phyloP scores from a whole-genome alignment of 441 rosid genomes.

The Eruca vesicaria region DNA sequence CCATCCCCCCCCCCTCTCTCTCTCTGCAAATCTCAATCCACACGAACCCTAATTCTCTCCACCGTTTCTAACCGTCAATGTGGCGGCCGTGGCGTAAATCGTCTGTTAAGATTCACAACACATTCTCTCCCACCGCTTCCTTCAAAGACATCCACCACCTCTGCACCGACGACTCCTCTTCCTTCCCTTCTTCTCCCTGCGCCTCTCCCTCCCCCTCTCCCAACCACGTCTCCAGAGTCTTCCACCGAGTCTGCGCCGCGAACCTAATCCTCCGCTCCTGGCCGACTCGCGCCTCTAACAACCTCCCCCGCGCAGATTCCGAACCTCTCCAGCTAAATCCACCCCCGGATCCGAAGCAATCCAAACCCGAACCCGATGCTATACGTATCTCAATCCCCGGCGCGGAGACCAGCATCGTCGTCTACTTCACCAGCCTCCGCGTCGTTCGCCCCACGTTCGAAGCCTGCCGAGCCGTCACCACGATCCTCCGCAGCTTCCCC shows the following conservation, averaged over 20 bases:
- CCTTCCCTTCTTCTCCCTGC: constrained; percentile 16
- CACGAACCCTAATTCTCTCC: constrained; percentile 16
- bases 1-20: neutral
- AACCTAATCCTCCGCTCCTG: constrained; percentile 42
- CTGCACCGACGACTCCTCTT: constrained; percentile 38
- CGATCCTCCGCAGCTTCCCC: constrained; percentile 56
- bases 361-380: constrained; percentile 25
- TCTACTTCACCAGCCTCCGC: constrained; percentile 67
- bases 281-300: constrained; percentile 29
- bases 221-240: constrained; percentile 30
- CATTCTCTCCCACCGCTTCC: constrained; percentile 38
- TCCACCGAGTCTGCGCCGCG: constrained; percentile 52
- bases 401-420: constrained; percentile 54
- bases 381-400: constrained; percentile 46
- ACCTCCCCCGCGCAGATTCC: constrained; percentile 35
- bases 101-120: constrained; percentile 49
- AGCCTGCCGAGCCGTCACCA: constrained; percentile 50
- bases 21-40: constrained; percentile 13
- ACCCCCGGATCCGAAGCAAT: neutral
- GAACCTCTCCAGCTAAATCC: neutral
- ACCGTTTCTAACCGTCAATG: constrained; percentile 50
- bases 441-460: constrained; percentile 56
- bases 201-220: constrained; percentile 22
- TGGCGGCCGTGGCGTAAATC: constrained; percentile 75
- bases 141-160: constrained; percentile 60